These are phyloP conservation scores for Kalmusia sp. DNA, from an alignment of 2,329 filamentous ascomycete genomes.

Conservation along the genomic window DNA sequence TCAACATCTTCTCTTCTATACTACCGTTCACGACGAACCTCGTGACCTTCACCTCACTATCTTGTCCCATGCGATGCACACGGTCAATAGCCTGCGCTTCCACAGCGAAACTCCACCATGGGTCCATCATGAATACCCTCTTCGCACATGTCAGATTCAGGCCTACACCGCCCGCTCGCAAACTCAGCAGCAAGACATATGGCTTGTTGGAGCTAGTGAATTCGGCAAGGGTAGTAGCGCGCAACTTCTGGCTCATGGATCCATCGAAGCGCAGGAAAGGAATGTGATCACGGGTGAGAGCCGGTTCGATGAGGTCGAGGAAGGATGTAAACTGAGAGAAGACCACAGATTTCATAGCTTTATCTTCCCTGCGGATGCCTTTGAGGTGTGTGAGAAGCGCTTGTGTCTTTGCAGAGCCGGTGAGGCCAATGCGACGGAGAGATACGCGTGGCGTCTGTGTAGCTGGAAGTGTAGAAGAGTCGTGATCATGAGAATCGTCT, in stretches of 20 bases:
- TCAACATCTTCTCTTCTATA: constrained; percentile 94
- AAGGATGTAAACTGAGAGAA: constrained; percentile 99
- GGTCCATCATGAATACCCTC: constrained; percentile 98
- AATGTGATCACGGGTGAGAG: constrained; percentile 75
- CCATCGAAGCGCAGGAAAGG: constrained; percentile 89
- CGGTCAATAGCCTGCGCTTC: constrained; percentile 98
- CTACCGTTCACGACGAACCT: constrained; percentile 89
- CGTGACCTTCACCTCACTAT: constrained; percentile 81
- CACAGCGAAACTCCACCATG: constrained; percentile 98
- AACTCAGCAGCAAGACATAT: constrained; percentile 78
- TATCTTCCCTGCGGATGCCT: constrained; percentile 68
- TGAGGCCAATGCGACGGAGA: constrained; percentile 66
- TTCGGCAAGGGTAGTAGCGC: constrained; percentile 76
- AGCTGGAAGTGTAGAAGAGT: too few relatives aligned
- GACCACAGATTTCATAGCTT: constrained; percentile 82
- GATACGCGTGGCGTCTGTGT: constrained; percentile 59
- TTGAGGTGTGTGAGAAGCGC: constrained; percentile 79
- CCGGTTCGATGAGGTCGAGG: constrained; percentile 86
- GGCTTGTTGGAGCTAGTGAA: constrained; percentile 69
- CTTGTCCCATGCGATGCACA: constrained; percentile 95
- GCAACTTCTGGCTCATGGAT: constrained; percentile 83
- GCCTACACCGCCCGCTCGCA: constrained; percentile 91
- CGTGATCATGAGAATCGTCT: constrained; percentile 40
- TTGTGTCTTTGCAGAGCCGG: constrained; percentile 88
- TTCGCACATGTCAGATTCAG: constrained; percentile 90